phyloP scores from a whole-genome alignment of 805 yeast genomes.

The Schwanniomyces pseudopolymorphus region DNA sequence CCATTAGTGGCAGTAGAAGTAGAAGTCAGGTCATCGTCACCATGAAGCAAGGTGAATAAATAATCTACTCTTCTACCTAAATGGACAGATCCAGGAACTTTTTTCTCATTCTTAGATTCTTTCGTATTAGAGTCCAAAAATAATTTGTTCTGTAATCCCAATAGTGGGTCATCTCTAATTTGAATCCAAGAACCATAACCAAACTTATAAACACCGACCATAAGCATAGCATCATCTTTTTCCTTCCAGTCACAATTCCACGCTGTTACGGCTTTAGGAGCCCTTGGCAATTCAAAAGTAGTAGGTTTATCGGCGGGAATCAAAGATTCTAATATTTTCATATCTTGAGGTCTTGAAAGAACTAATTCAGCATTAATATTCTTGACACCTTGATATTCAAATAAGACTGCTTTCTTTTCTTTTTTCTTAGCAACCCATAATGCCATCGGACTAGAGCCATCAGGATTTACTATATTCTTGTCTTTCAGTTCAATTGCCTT shows the following conservation, averaged over 20 bases:
- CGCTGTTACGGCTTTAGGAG: conserved; percentile 79
- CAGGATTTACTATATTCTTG: conserved; percentile 32
- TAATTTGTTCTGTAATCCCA: conserved; percentile 81
- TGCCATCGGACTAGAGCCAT: conserved; percentile 48
- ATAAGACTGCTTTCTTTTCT: conserved; percentile 86
- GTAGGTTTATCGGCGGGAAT: conserved; percentile 57
- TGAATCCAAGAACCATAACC: conserved; percentile 96
- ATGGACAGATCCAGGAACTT: conserved; percentile 90
- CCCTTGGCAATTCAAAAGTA: conserved; percentile 56
- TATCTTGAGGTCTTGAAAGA: conserved; percentile 79
- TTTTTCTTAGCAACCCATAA: conserved; percentile 64
- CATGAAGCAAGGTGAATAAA: conserved; percentile 67
- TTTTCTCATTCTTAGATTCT: conserved; percentile 44
- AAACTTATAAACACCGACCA: conserved; percentile 85
- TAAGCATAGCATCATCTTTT: conserved; percentile 80
- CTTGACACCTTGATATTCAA: conserved; percentile 85
- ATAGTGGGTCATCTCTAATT: conserved; percentile 91
- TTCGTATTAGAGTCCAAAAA: conserved; percentile 50
- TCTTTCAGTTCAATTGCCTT: conserved; percentile 58
- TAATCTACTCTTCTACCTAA: conserved; percentile 90
- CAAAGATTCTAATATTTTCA: conserved; percentile 59
- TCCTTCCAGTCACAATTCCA: conserved; percentile 90
- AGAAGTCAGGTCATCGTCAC: conserved; percentile 42
- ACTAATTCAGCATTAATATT: conserved; percentile 89
- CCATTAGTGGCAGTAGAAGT: conserved; percentile 4